Evolutionary conservation across 2,329 filamentous ascomycete genomes (phyloP), one percentile per base, ranked within the genome.

Genomic region (Gyromitra esculenta): DNA sequence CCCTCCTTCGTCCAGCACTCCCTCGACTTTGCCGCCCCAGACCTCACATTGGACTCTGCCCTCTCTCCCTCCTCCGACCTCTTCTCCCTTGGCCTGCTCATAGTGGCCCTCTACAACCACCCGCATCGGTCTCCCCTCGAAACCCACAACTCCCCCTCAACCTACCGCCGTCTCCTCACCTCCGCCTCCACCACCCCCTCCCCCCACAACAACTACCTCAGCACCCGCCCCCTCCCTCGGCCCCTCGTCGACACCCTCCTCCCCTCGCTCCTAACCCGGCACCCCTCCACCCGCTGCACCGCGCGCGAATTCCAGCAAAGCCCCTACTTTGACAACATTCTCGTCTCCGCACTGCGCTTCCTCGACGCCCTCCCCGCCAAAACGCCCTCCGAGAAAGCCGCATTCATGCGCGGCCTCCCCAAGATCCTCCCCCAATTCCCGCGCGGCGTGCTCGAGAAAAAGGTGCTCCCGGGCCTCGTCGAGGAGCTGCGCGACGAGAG

Each of bases 321-420:
- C 81, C 91, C 93, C 79, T 99, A 96, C 82, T 99, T 99, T 82
- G 94, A 99, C 84, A 99, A 98, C 81, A 92, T 98, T 59, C 87
- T 99, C 3, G 93, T 99, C 25, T 97, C 94, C 0, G 97, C 96
- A 0, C 97, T 99, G 78, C 92, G 96, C 11, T 99, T 99, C 82
- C 86, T 99, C 35, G 96, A 99, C 81, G 89, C 91, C 0, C 89
- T 99, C 75, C 95, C 96, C 0, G 92, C 93, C 43, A 99, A 99
- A 85, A 97, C 94, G 0, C 88, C 92, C 0, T 92, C 89, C 78
- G 96, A 99, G 82, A 99, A 99, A 83, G 88, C 91, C 5, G 91
- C 94, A 74, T 99, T 99, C 82, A 89, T 99, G 88, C 90, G 93
- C 70, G 96, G 96, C 0, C 86, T 99, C 8, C 90, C 91, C 79